Evolutionary conservation across 768 basidiomycete species (phyloP).

Genomic region (Plicaturopsis crispa): DNA sequence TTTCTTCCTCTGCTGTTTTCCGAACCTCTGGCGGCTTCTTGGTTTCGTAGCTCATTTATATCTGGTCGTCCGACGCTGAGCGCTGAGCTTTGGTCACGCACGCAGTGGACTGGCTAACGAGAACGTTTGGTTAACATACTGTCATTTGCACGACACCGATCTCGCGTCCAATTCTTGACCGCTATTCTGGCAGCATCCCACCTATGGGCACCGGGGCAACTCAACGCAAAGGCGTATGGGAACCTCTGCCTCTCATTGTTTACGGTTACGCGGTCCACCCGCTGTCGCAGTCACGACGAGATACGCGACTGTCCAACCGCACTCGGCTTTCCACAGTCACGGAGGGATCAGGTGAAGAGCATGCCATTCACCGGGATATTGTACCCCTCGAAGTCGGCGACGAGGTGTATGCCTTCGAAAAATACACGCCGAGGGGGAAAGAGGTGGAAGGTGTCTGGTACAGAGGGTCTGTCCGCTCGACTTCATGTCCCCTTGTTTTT

Average conservation of each 20-base stretch:
- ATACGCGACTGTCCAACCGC: constrained; percentile 52
- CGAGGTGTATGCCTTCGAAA: constrained; percentile 96
- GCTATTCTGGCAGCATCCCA: no score
- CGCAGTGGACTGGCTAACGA: no score
- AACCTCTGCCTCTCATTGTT: constrained; percentile 66
- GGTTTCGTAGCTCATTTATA: no score
- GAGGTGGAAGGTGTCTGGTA: constrained; percentile 86
- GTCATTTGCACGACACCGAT: no score
- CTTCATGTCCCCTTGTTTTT: constrained; percentile 5
- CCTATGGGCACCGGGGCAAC: constrained; percentile 13
- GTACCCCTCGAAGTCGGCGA: constrained; percentile 91
- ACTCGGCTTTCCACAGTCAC: constrained; percentile 57
- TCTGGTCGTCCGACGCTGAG: no score
- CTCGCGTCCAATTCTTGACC: no score
- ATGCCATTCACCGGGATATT: constrained; percentile 61
- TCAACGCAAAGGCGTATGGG: constrained; percentile 44
- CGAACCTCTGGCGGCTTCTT: no score
- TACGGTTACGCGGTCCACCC: constrained; percentile 91
- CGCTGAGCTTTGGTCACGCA: no score
- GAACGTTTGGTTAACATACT: no score
- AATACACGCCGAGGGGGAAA: constrained; percentile 66
- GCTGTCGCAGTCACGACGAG: constrained; percentile 65
- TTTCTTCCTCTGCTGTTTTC: no score
- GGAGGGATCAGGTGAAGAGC: constrained; percentile 57
- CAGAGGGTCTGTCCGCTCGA: constrained; percentile 64